Evolutionary conservation across 345 rosid genomes (phyloP).

Genomic region (Bruguiera sexangula): DNA sequence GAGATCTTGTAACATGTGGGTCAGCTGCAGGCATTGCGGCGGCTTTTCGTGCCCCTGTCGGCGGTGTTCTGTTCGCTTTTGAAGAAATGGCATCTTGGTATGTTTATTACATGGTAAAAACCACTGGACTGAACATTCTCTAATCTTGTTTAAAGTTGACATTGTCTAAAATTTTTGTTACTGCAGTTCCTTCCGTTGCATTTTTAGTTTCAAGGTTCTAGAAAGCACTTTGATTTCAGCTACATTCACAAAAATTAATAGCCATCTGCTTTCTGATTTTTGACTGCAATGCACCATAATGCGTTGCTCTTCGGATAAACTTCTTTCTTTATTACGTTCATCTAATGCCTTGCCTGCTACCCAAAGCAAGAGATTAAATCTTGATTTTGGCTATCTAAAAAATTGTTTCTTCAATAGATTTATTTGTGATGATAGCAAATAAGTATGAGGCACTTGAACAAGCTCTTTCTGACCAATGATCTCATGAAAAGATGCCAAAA

Average conservation of each 20-base stretch:
- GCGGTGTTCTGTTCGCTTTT: slow-evolving; percentile 82
- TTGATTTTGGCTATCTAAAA: too few species aligned
- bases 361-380: slow-evolving; percentile 12
- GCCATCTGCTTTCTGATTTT: not conserved
- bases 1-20: slow-evolving; percentile 94
- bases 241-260: not conserved
- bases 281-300: too few species aligned
- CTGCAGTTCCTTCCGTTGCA: not conserved
- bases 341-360: slow-evolving; percentile 9
- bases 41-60: slow-evolving; percentile 90
- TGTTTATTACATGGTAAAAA: slow-evolving; percentile 12
- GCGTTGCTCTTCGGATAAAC: too few species aligned
- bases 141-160: not conserved
- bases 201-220: not conserved
- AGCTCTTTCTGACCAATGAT: slow-evolving; percentile 8
- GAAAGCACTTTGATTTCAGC: not conserved
- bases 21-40: slow-evolving; percentile 97
- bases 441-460: slow-evolving; percentile 12
- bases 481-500: slow-evolving; percentile 15
- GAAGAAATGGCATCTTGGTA: slow-evolving; percentile 99
- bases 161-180: not conserved
- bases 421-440: too few species aligned
- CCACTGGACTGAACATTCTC: too few species aligned
- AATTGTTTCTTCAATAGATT: too few species aligned
- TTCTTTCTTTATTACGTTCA: slow-evolving; percentile 49